phyloP scores from a whole-genome alignment of 2,329 filamentous ascomycete genomes.

The Venturia aucupariae region DNA sequence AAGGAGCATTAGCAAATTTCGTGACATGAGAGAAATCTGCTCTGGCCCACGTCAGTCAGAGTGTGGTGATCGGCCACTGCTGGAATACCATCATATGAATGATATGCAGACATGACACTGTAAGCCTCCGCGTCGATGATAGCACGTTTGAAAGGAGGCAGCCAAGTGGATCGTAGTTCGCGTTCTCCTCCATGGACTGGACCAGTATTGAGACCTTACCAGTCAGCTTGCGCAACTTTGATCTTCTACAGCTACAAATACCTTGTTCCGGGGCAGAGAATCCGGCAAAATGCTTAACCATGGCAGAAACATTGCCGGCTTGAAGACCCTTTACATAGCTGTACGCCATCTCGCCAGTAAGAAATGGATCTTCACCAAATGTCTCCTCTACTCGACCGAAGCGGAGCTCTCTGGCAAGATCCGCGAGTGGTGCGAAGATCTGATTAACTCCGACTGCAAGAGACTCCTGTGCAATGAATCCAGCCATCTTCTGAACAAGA shows the following conservation, averaged over 20 bases:
- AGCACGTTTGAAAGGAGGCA: conserved; percentile 55
- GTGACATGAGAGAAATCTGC: background rate
- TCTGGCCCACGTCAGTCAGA: conserved; percentile 39
- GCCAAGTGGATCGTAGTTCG: conserved; percentile 45
- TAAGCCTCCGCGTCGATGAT: conserved; percentile 62
- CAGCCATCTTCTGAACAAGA: conserved; percentile 57
- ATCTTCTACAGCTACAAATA: background rate
- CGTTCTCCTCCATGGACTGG: conserved; percentile 48
- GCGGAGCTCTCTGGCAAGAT: conserved; percentile 61
- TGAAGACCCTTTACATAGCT: conserved; percentile 53
- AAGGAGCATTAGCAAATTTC: background rate
- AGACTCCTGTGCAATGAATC: conserved; percentile 56
- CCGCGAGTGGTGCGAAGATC: conserved; percentile 61
- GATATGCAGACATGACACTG: conserved; percentile 65
- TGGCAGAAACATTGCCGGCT: conserved; percentile 55
- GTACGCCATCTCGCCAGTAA: conserved; percentile 60
- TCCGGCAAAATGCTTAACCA: conserved; percentile 67
- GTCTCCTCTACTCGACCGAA: conserved; percentile 68
- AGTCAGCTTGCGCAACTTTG: background rate
- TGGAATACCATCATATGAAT: conserved; percentile 64
- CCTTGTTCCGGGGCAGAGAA: conserved; percentile 58
- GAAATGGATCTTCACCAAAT: conserved; percentile 58
- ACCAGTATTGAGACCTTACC: conserved; percentile 55
- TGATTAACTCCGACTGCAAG: conserved; percentile 62
- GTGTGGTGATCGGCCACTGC: conserved; percentile 56